Evolutionary conservation across 2,329 filamentous ascomycete genomes (phyloP).

Genomic region (Claviceps quebecensis): DNA sequence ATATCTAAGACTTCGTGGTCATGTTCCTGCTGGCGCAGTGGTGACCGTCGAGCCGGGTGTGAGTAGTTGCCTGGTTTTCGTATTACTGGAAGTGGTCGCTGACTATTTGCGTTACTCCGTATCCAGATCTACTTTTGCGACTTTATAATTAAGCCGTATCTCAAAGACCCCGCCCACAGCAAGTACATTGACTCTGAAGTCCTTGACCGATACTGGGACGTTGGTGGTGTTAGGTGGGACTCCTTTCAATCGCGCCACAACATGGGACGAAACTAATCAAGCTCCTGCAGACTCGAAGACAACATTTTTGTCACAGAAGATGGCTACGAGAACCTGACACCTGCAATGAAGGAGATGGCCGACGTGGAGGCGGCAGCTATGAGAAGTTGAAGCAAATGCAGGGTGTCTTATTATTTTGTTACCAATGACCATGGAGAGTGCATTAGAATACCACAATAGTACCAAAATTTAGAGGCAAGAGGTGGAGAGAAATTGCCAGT

Average conservation of each 20-base stretch:
- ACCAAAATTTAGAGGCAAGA: too few species aligned
- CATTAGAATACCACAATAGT: background rate
- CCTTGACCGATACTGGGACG: conserved; percentile 68
- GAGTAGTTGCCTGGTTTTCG: conserved; percentile 20
- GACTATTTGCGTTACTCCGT: background rate
- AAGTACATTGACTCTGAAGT: conserved; percentile 65
- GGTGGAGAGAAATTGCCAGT: too few species aligned
- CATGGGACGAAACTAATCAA: background rate
- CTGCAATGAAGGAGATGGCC: conserved; percentile 52
- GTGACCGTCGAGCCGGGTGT: conserved; percentile 91
- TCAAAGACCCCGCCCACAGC: conserved; percentile 55
- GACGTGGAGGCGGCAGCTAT: conserved; percentile 35
- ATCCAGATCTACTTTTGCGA: conserved; percentile 71
- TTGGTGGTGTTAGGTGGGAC: conserved; percentile 55
- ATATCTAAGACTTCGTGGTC: conserved; percentile 69
- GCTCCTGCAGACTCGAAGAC: conserved; percentile 40
- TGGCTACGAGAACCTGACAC: conserved; percentile 60
- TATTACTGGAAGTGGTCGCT: background rate
- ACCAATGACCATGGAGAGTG: background rate
- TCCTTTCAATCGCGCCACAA: background rate
- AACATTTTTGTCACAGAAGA: conserved; percentile 58
- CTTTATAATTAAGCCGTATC: conserved; percentile 73
- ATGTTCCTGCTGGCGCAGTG: conserved; percentile 63
- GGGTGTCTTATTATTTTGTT: background rate
- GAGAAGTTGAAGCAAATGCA: background rate